Evolutionary conservation across 495 filamentous ascomycete genomes (phyloP), one percentile per base, ranked within the genome.

Genomic region (Aspergillus nidulans): DNA sequence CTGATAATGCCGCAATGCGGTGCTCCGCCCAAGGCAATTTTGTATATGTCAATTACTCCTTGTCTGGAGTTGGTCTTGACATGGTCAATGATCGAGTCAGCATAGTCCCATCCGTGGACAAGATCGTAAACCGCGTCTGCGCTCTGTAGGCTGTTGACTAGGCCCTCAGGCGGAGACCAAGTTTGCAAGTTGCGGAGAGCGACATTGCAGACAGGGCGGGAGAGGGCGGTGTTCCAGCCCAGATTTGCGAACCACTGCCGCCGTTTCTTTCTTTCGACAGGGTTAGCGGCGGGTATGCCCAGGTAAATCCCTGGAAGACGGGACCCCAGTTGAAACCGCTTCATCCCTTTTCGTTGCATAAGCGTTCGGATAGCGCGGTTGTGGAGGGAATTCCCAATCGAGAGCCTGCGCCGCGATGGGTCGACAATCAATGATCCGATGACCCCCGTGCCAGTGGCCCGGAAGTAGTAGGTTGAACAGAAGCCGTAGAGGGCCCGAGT

Each of bases 401-500:
- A 92, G 4, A 95, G 78, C 60, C 92, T 92, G 28, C 91, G 80
- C 55, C 91, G 83, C 26, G 84, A 64, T 0, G 91, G 90, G 58
- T 95, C 91, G 30, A 95, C 91, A 44, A 95, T 87, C 45, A 96
- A 69, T 28, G 87, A 84, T 13, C 85, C 89, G 52, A 96, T 83
- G n/a, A 88, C 85, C 12, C 88, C 91, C 2, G 85, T 86, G 28
- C 78, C 77, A 3, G 80, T 82, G 1, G 81, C 80, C 41, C 81
- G 81, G 69, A 86, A 84, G 68, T 80, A 90, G 64, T 94, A 95
- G 9, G 91, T 95, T 0, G 89, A 85, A 65, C 88, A 90, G 68
- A 96, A 96, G 20, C 91, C 91, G 67, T 92, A 95, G 8, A 96
- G 71, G 0, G 87, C 88, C 43, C 88, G 85, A 1, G 91, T 96